These are phyloP conservation scores for Kregervanrija fluxuum DNA, from an alignment of 805 yeast genomes.

Conservation along the genomic window DNA sequence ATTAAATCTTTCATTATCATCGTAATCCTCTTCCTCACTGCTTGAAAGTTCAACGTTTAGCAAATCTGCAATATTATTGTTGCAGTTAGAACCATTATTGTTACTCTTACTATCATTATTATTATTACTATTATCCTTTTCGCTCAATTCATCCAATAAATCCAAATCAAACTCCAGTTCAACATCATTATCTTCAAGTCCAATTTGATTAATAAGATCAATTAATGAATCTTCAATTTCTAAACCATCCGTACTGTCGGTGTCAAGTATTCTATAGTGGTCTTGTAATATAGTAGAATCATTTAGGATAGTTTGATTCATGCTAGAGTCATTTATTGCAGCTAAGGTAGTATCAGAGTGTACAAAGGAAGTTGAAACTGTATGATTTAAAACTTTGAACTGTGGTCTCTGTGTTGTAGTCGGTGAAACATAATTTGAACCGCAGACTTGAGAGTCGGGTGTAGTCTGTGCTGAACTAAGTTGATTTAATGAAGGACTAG, in stretches of 20 bases:
- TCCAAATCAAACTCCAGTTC: constrained; percentile 5
- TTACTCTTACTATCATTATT: constrained; percentile 1
- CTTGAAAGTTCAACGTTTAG: constrained; percentile 2
- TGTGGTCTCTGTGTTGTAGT: too few species aligned
- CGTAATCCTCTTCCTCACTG: constrained; percentile 6
- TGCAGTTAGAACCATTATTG: constrained; percentile 1
- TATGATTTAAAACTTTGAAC: not conserved
- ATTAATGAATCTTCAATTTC: constrained; percentile 4
- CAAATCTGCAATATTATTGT: not conserved
- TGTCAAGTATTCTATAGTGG: too few species aligned
- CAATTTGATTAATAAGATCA: constrained; percentile 3
- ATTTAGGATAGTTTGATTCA: too few species aligned
- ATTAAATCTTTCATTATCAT: constrained; percentile 2
- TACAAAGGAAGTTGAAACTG: not conserved
- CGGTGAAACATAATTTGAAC: too few species aligned
- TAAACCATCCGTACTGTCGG: not conserved
- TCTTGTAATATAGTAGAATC: not conserved
- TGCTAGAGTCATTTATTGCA: not conserved
- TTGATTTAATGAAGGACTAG: not conserved
- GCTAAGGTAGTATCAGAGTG: not conserved
- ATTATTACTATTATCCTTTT: constrained; percentile 4
- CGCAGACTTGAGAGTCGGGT: too few species aligned
- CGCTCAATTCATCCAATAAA: constrained; percentile 1
- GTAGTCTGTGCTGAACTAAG: not conserved
- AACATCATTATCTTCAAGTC: not conserved